Conservation (phyloP, 805 yeast species). For the Martiniozyma abietophila region DNA sequence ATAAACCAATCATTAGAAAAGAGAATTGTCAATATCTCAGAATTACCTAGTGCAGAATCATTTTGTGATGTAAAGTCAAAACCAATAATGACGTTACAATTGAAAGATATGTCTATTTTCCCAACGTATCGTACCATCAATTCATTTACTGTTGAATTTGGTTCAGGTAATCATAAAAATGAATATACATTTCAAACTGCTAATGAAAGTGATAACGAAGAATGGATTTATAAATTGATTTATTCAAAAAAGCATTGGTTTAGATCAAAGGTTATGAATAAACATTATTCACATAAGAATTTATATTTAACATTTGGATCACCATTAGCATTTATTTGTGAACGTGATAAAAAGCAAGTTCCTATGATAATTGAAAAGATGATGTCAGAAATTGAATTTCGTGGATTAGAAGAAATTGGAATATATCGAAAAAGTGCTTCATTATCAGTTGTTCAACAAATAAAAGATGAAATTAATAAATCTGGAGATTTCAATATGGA, state of each 20-base stretch:
- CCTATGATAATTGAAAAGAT: constrained; percentile 63
- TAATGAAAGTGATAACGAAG: constrained; percentile 51
- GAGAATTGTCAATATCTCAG: constrained; percentile 35
- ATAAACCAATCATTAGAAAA: constrained; percentile 16
- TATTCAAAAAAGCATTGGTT: constrained; percentile 49
- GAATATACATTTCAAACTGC: constrained; percentile 56
- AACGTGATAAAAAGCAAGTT: constrained; percentile 49
- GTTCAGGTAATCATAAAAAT: constrained; percentile 25
- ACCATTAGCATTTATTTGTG: constrained; percentile 69
- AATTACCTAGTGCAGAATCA: constrained; percentile 47
- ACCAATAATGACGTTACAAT: constrained; percentile 39
- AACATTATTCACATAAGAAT: constrained; percentile 11
- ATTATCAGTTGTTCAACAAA: constrained; percentile 34
- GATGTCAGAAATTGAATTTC: constrained; percentile 67
- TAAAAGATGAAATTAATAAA: constrained; percentile 36
- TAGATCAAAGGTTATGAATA: constrained; percentile 30
- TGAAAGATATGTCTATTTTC: constrained; percentile 37
- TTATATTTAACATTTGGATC: constrained; percentile 65
- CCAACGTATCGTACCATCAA: constrained; percentile 43
- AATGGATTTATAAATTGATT: constrained; percentile 54
- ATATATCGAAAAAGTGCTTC: constrained; percentile 66
- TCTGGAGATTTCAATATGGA: constrained; percentile 39
- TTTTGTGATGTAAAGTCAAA: constrained; percentile 32
- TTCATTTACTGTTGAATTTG: constrained; percentile 37
- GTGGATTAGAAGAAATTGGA: constrained; percentile 88